Percentiles rank a stretch among this genome's conserved stretches.
These are phyloP conservation scores for Boletus pseudo-olivaceus DNA, from an alignment of 768 basidiomycete species.

Conservation along the genomic window DNA sequence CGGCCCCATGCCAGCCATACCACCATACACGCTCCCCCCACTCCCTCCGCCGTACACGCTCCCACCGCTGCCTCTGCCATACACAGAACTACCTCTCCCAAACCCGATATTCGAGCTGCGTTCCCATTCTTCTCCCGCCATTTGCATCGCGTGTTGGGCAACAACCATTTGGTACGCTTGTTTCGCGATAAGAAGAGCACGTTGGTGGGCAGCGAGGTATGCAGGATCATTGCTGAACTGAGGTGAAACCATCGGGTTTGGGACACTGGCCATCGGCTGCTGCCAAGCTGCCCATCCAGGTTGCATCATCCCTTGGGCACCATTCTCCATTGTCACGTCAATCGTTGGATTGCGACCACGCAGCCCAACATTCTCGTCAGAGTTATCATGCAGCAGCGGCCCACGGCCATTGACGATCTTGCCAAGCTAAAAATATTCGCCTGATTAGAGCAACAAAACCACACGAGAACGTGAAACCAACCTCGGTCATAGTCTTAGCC, in stretches of 20 bases:
- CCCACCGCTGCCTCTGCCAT: slow-evolving; percentile 38
- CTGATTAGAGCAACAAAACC: background rate
- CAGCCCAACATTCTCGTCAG: slow-evolving; percentile 37
- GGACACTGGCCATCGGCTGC: slow-evolving; percentile 25
- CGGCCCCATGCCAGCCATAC: slow-evolving; percentile 28
- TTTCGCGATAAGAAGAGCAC: slow-evolving; percentile 83
- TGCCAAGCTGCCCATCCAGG: slow-evolving; percentile 36
- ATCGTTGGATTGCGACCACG: slow-evolving; percentile 27
- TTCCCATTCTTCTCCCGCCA: slow-evolving; percentile 91
- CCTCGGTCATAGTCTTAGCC: slow-evolving; percentile 87
- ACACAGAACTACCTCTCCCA: slow-evolving; percentile 35
- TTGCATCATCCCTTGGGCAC: slow-evolving; percentile 24
- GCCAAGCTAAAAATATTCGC: slow-evolving; percentile 55
- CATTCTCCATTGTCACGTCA: slow-evolving; percentile 36
- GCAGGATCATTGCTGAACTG: slow-evolving; percentile 50
- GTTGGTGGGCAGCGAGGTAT: slow-evolving; percentile 76
- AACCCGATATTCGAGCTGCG: slow-evolving; percentile 59
- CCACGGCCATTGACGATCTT: slow-evolving; percentile 80
- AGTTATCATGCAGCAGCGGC: slow-evolving; percentile 52
- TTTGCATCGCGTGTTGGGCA: slow-evolving; percentile 85
- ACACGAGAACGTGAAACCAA: slow-evolving; percentile 28
- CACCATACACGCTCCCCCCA: slow-evolving; percentile 46
- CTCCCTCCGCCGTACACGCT: slow-evolving; percentile 45
- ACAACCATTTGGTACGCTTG: slow-evolving; percentile 89
- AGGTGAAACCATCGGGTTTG: slow-evolving; percentile 36